Evolutionary conservation across 805 yeast species (phyloP), one percentile per base, ranked within the genome.

Genomic region (Candida germanica): DNA sequence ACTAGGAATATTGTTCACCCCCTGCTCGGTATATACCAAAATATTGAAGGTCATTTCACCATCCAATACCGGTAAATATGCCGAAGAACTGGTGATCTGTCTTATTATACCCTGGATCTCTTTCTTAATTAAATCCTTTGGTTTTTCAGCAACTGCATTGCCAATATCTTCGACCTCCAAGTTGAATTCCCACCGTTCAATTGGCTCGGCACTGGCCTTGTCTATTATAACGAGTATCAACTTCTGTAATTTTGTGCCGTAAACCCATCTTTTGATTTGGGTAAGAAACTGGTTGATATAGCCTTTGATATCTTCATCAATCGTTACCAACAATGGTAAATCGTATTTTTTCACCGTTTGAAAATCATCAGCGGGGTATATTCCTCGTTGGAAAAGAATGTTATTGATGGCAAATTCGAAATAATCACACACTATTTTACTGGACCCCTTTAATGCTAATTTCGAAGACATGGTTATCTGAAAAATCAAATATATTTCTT

Each of bases 301-400:
- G 1, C 59, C 59, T 49, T 76, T 78, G 35, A 91, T 81, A 28
- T 86, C 95, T 28, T 80, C 84, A 52, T 87, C 94, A 12, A 71
- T 72, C 3, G 86, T 77, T 18, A 83, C 75, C 28, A 89, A 65
- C 59, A 89, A 61, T 38, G 80, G 83, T 37, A 89, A 59, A 14
- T 86, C 96, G 58, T 87, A 91, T 53, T 87, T 87, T 48, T 76
- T 73, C 2, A 86, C 87, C 1, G 80, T 69, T 34, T 73, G 73
- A 59, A 91, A 89, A 54, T 87, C 95, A 43, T 85, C 94, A 3
- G 85, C 71, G 0, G 96, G 95, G 50, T 89, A 89, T 13, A 89
- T 80, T 0, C 95, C 95, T 35, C 98, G 65, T 56, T 91, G 97
- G 56, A 83, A 89, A 4, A 91, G 71, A 17, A 89, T 85, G 31